Evolutionary conservation across 257 asterid species (phyloP).

Genomic region (Solanum clarkiae): DNA sequence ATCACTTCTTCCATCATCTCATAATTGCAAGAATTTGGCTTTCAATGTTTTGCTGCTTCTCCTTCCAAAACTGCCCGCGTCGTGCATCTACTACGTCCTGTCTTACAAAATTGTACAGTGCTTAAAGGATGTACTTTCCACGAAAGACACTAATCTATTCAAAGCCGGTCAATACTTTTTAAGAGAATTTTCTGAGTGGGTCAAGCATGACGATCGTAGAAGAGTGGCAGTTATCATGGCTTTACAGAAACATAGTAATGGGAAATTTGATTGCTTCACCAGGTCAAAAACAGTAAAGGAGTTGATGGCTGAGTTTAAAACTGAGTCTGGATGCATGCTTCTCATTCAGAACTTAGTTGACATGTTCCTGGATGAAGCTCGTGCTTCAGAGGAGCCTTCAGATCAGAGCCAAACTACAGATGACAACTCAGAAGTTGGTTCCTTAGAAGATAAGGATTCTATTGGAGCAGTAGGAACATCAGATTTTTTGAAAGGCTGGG

Average conservation of each 20-base stretch:
- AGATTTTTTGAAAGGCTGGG: slow-evolving; percentile 75
- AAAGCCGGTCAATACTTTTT: slow-evolving; percentile 77
- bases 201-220: slow-evolving; percentile 50
- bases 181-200: slow-evolving; percentile 73
- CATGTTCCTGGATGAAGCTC: slow-evolving; percentile 83
- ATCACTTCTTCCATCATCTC: slow-evolving; percentile 77
- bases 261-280: slow-evolving; percentile 73
- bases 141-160: slow-evolving; percentile 78
- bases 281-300: slow-evolving; percentile 70
- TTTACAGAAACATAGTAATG: slow-evolving; percentile 80
- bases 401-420: slow-evolving; percentile 98
- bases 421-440: slow-evolving; percentile 90
- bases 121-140: slow-evolving; percentile 73
- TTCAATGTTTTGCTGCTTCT: slow-evolving; percentile 63
- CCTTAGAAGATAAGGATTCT: slow-evolving; percentile 64
- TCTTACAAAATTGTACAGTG: slow-evolving; percentile 82
- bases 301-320: slow-evolving; percentile 65
- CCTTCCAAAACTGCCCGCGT: slow-evolving; percentile 63
- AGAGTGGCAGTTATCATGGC: slow-evolving; percentile 83
- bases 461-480: slow-evolving; percentile 37
- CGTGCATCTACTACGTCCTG: slow-evolving; percentile 38
- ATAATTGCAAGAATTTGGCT: slow-evolving; percentile 85
- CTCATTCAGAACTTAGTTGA: slow-evolving; percentile 54
- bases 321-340: slow-evolving; percentile 65
- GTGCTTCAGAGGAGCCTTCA: slow-evolving; percentile 83